These are phyloP conservation scores for Podospora sp. DNA, from an alignment of 495 filamentous ascomycete genomes.

Conservation along the genomic window DNA sequence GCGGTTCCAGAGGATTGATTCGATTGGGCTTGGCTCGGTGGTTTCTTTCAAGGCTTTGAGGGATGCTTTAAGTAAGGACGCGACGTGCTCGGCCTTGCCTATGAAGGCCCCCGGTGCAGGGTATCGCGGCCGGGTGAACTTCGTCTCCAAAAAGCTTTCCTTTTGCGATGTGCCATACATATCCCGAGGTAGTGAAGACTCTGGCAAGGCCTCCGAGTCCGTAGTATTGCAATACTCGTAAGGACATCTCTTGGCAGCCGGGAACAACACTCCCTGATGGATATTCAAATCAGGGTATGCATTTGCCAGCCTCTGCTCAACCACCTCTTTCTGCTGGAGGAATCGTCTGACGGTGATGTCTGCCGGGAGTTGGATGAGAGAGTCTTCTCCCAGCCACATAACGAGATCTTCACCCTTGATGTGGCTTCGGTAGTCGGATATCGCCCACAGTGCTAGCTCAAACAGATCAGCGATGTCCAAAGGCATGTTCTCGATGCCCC, in stretches of 20 bases:
- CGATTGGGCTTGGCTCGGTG: neutral
- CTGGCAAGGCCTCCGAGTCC: constrained; percentile 2
- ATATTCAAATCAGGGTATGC: constrained; percentile 2
- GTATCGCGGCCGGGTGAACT: constrained; percentile 13
- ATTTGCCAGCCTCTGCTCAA: neutral
- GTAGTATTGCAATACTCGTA: neutral
- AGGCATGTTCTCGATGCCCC: neutral
- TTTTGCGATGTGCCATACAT: constrained; percentile 3
- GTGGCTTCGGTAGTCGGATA: neutral
- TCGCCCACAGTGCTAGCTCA: neutral
- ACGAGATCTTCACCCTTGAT: constrained; percentile 6
- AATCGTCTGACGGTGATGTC: constrained; percentile 20
- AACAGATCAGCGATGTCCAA: neutral
- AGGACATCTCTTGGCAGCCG: constrained; percentile 4
- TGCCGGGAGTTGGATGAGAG: constrained; percentile 16
- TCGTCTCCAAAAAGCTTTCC: neutral
- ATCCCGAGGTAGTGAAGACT: constrained; percentile 16
- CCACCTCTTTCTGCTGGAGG: constrained; percentile 17
- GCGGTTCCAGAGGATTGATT: neutral
- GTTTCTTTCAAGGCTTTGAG: neutral
- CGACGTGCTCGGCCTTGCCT: constrained; percentile 7
- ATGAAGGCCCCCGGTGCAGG: constrained; percentile 7
- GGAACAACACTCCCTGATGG: constrained; percentile 11
- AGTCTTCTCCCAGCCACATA: constrained; percentile 13
- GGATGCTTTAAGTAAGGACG: neutral